Conservation (phyloP, 345 rosid species). For the Reutealis trisperma region DNA sequence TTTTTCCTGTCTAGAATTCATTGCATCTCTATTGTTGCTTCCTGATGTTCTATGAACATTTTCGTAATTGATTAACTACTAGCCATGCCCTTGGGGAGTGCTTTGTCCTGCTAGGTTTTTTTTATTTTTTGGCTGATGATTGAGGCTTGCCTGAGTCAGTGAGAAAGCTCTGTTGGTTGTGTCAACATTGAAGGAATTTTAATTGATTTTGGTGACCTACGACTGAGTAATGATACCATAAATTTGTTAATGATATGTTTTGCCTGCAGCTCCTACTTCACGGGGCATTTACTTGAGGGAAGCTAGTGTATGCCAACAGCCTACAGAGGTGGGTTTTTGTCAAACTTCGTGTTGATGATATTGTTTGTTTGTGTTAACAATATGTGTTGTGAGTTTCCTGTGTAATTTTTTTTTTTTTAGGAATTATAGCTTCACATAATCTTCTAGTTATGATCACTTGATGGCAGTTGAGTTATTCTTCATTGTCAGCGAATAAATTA, state of each 20-base stretch:
- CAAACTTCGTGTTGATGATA: slow-evolving; percentile 11
- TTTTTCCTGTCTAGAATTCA: neutral
- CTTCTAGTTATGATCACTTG: neutral
- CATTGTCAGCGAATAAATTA: neutral
- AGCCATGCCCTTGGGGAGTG: neutral
- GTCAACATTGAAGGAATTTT: neutral
- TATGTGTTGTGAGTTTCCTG: slow-evolving; percentile 1
- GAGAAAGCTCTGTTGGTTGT: neutral
- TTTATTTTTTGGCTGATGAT: too few species aligned
- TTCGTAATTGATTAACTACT: neutral
- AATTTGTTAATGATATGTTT: slow-evolving; percentile 18
- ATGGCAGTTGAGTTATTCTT: neutral
- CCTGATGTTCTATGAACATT: neutral
- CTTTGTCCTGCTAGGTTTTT: too few species aligned
- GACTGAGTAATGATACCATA: neutral
- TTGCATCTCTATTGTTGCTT: neutral
- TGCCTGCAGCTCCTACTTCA: slow-evolving; percentile 67
- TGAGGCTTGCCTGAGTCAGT: too few species aligned
- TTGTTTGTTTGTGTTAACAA: neutral
- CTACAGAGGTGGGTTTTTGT: slow-evolving; percentile 67
- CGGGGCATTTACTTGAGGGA: slow-evolving; percentile 96
- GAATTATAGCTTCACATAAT: neutral
- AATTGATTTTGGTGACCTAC: neutral
- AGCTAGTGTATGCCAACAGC: slow-evolving; percentile 59
- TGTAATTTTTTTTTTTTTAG: neutral